phyloP scores from a whole-genome alignment of 176 grass and related monocot species.

The Carex pumila region DNA sequence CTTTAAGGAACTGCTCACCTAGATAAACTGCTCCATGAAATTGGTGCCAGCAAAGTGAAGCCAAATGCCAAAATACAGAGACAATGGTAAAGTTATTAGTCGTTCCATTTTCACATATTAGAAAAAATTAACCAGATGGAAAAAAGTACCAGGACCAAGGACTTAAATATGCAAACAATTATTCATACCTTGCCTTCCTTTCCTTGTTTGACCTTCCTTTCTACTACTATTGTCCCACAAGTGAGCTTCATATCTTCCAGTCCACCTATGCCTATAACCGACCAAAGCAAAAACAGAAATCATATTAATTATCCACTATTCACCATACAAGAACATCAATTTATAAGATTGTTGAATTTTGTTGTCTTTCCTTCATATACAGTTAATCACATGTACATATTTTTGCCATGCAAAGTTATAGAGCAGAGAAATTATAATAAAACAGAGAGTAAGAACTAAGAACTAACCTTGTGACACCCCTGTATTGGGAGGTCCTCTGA shows the following conservation, averaged over 20 bases:
- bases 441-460: not conserved
- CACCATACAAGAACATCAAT: not conserved
- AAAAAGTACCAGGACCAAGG: not conserved
- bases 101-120: not conserved
- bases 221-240: slow-evolving; percentile 91
- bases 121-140: not conserved
- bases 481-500: slow-evolving; percentile 84
- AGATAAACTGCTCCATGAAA: slow-evolving; percentile 58
- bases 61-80: not conserved
- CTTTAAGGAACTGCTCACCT: slow-evolving; percentile 33
- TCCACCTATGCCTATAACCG: slow-evolving; percentile 67
- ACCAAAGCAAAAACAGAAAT: not conserved
- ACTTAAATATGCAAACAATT: too few relatives aligned
- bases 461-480: slow-evolving; percentile 67
- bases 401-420: too few relatives aligned
- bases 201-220: slow-evolving; percentile 93
- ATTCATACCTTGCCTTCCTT: slow-evolving; percentile 81
- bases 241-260: slow-evolving; percentile 88
- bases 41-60: not conserved
- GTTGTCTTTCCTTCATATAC: too few relatives aligned
- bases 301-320: not conserved
- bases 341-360: not conserved
- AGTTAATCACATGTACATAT: too few relatives aligned
- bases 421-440: too few relatives aligned
- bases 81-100: not conserved